Evolutionary conservation across 2,329 filamentous ascomycete genomes (phyloP).

Genomic region (Trichoderma afroharzianum): DNA sequence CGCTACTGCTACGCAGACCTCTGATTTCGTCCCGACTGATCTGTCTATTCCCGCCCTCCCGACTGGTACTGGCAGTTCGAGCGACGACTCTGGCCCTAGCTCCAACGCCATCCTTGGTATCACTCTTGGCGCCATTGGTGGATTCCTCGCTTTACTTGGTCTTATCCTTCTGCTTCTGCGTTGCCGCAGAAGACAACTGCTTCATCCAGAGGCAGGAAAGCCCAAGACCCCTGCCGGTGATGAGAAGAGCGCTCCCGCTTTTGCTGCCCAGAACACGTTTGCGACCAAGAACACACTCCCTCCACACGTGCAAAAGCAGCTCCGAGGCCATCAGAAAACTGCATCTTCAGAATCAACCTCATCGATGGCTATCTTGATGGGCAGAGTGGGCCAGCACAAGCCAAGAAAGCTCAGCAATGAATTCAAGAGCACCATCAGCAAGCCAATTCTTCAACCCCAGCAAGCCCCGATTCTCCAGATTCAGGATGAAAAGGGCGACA

Average conservation of each 20-base stretch:
- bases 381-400: constrained; percentile 52
- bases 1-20: constrained; percentile 16
- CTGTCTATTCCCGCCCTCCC: constrained; percentile 23
- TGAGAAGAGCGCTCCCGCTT: constrained; percentile 55
- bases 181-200: constrained; percentile 51
- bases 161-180: constrained; percentile 61
- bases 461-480: constrained; percentile 31
- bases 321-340: constrained; percentile 50
- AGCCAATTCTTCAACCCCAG: constrained; percentile 51
- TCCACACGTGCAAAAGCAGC: constrained; percentile 33
- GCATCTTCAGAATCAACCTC: constrained; percentile 57
- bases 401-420: constrained; percentile 52
- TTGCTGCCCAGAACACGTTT: constrained; percentile 42
- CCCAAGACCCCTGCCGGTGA: constrained; percentile 43
- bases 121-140: constrained; percentile 76
- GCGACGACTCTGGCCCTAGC: constrained; percentile 32
- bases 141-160: constrained; percentile 66
- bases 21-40: constrained; percentile 21
- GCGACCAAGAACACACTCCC: constrained; percentile 42
- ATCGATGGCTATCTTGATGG: constrained; percentile 64
- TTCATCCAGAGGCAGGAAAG: constrained; percentile 46
- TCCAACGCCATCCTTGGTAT: constrained; percentile 68
- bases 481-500: constrained; percentile 42
- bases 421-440: constrained; percentile 61
- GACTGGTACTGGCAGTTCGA: constrained; percentile 19